Conservation (phyloP, 257 asterid species). For the Haberlea rhodopensis region DNA sequence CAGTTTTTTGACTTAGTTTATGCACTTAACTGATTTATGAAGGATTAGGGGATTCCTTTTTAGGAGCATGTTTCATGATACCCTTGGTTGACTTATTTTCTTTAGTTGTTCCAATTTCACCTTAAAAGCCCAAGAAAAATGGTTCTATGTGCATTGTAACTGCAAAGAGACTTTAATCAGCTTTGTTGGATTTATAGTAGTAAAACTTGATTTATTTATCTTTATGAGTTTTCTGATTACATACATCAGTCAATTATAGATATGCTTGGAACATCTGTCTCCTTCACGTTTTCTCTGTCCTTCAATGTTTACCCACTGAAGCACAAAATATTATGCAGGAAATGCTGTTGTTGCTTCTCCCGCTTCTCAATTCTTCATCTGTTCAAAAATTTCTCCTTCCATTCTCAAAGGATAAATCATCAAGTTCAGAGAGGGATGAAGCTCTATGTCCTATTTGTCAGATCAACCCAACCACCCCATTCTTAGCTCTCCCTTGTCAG, state of each 20-base stretch:
- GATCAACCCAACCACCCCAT: conserved; percentile 78
- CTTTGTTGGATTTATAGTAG: background rate
- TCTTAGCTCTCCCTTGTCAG: conserved; percentile 87
- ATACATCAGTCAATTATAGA: background rate
- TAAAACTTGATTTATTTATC: background rate
- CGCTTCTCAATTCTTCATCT: conserved; percentile 87
- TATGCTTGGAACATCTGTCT: conserved; percentile 20
- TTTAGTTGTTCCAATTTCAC: background rate
- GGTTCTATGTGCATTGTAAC: background rate
- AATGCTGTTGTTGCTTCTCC: conserved; percentile 87
- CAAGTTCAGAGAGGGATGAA: conserved; percentile 57
- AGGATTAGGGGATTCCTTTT: conserved; percentile 3
- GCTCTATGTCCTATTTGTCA: conserved; percentile 84
- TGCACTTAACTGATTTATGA: background rate
- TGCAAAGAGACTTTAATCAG: background rate
- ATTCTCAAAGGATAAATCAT: conserved; percentile 80
- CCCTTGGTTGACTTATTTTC: too few species aligned
- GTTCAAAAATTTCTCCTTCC: conserved; percentile 72
- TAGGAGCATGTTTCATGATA: too few species aligned
- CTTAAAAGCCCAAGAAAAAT: background rate
- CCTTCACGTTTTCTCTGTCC: conserved; percentile 10
- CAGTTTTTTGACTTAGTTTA: background rate
- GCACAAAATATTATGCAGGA: conserved; percentile 50
- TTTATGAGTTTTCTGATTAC: background rate
- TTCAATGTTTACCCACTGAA: conserved; percentile 29